phyloP scores from a whole-genome alignment of 192 early-diverging fungal species.

The Anaeromyces robustus region DNA sequence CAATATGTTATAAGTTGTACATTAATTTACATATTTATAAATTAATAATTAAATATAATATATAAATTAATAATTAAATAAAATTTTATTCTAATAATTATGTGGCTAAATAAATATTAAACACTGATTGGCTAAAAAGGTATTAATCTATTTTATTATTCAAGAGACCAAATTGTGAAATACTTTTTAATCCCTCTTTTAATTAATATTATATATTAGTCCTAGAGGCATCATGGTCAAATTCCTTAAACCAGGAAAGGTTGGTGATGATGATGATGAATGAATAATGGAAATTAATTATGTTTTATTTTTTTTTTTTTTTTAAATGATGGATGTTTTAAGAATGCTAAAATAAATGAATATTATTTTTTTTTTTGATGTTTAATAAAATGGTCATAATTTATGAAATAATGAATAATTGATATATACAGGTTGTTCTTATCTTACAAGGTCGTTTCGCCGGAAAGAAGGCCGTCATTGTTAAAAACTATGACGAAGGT shows the following conservation, averaged over 20 bases:
- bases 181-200: neutral
- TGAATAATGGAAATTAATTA: slow-evolving; percentile 6
- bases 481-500: slow-evolving; percentile 93
- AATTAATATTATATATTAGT: neutral
- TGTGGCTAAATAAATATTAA: neutral
- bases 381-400: too few relatives aligned
- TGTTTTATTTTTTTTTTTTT: neutral
- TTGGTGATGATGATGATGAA: slow-evolving; percentile 13
- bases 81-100: too few relatives aligned
- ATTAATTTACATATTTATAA: too few relatives aligned
- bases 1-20: too few relatives aligned
- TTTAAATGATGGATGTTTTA: neutral
- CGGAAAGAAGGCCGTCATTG: slow-evolving; percentile 99
- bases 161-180: neutral
- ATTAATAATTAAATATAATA: too few relatives aligned
- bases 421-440: slow-evolving; percentile 77
- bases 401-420: too few relatives aligned
- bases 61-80: too few relatives aligned
- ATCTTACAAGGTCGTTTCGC: slow-evolving; percentile 96
- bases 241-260: slow-evolving; percentile 43
- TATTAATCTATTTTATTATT: neutral
- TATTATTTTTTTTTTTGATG: neutral
- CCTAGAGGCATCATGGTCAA: slow-evolving; percentile 21
- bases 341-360: slow-evolving; percentile 25
- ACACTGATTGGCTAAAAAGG: neutral